A percentile compares a stretch with the other conserved stretches of the same genome.
phyloP scores from a whole-genome alignment of 78 protist species.

The slime mould (Dictyostelium discoideum) region dicty_2.7 NC_007091.3:2032501-2033000 shows the following conservation, averaged over 20 bases:
- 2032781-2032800: conserved; percentile 18
- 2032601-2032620: neutral
- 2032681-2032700: neutral
- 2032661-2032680: conserved; percentile 10
- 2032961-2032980: neutral
- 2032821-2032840: neutral
- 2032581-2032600: neutral
- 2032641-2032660: conserved; percentile 24
- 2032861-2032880: neutral
- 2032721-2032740: neutral
- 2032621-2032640: neutral
- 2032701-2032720: conserved; percentile 1
- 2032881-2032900: conserved; percentile 12
- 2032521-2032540: too few species aligned
- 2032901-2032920: neutral
- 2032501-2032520: too few species aligned
- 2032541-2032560: conserved; percentile 32
- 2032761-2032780: conserved; percentile 3
- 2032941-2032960: neutral
- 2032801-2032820: conserved; percentile 1
- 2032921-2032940: neutral
- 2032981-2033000: neutral
- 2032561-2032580: conserved; percentile 31
- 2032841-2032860: neutral
- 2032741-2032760: neutral